A percentile compares a stretch with the other conserved stretches of the same genome.
Conservation (phyloP, 305 asterid species). For the Petunia hybrid region DNA sequence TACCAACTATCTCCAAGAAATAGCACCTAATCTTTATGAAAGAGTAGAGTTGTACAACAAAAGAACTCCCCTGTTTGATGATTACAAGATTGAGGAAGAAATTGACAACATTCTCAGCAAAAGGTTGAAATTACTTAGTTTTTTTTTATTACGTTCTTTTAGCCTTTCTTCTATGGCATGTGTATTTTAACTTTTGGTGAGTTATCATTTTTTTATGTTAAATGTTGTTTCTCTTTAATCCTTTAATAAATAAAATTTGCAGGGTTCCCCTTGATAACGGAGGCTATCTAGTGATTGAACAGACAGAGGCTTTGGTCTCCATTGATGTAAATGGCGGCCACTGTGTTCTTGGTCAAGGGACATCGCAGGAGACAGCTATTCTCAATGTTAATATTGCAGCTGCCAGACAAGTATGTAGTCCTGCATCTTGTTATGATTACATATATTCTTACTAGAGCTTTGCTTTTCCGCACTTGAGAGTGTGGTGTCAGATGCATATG, state of each 20-base stretch:
- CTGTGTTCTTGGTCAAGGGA: slow-evolving; percentile 95
- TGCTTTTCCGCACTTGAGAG: neutral
- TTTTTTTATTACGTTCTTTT: slow-evolving; percentile 26
- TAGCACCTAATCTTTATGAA: slow-evolving; percentile 93
- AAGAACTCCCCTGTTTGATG: slow-evolving; percentile 88
- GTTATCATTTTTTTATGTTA: neutral
- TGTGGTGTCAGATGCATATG: neutral
- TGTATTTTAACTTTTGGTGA: neutral
- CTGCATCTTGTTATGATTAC: slow-evolving; percentile 22
- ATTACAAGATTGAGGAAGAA: slow-evolving; percentile 86
- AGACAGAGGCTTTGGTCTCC: slow-evolving; percentile 95
- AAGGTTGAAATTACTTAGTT: slow-evolving; percentile 59
- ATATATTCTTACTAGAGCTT: neutral
- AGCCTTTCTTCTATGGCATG: neutral
- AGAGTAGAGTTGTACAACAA: slow-evolving; percentile 83
- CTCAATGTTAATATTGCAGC: slow-evolving; percentile 96
- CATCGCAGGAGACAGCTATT: slow-evolving; percentile 92
- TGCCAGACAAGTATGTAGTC: slow-evolving; percentile 80
- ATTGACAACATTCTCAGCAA: slow-evolving; percentile 81
- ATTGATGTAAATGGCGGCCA: slow-evolving; percentile 99
- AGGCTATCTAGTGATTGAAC: slow-evolving; percentile 98
- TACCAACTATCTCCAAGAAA: slow-evolving; percentile 95
- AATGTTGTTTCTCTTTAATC: slow-evolving; percentile 27
- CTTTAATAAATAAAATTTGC: slow-evolving; percentile 35
- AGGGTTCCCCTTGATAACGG: slow-evolving; percentile 96